Percentiles rank a stretch among this genome's conserved stretches.
Conservation (phyloP, 768 basidiomycete genomes). For the Cyclocybe aegerita region DNA sequence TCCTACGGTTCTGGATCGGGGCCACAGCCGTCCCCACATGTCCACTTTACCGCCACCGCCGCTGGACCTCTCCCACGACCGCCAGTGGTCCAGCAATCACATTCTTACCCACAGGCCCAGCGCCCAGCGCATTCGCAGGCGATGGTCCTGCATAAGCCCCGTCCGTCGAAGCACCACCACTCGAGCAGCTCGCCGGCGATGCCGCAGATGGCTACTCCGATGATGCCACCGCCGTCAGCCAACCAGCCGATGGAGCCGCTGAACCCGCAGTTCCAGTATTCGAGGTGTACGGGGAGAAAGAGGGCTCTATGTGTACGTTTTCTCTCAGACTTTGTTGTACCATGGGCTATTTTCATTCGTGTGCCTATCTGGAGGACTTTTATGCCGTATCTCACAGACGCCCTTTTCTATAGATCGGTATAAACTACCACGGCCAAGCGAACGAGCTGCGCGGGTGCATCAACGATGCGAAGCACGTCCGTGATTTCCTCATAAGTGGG, state of each 20-base stretch:
- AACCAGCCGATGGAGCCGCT: constrained; percentile 20
- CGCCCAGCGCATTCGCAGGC: constrained; percentile 8
- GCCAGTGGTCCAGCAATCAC: not conserved
- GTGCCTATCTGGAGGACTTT: too few relatives aligned
- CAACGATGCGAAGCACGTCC: constrained; percentile 76
- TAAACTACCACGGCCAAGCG: constrained; percentile 69
- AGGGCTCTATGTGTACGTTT: constrained; percentile 79
- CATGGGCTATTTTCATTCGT: too few relatives aligned
- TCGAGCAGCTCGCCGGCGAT: not conserved
- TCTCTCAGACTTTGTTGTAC: not conserved
- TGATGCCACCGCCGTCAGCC: not conserved
- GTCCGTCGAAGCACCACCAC: constrained; percentile 1
- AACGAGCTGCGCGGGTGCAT: constrained; percentile 74
- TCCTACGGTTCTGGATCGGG: constrained; percentile 6
- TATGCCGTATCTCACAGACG: not conserved
- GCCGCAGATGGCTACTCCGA: constrained; percentile 7
- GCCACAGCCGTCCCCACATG: constrained; percentile 4
- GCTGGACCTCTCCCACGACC: constrained; percentile 1
- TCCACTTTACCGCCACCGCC: constrained; percentile 7
- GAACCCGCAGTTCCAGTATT: constrained; percentile 56
- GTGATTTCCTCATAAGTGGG: constrained; percentile 64
- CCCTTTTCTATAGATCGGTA: constrained; percentile 57
- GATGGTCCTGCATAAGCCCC: not conserved
- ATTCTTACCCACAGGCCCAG: constrained; percentile 1
- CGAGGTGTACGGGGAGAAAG: constrained; percentile 73